Evolutionary conservation across 2,329 filamentous ascomycete genomes (phyloP), one percentile per base, ranked within the genome.

Genomic region (Penicillium decumbens): DNA sequence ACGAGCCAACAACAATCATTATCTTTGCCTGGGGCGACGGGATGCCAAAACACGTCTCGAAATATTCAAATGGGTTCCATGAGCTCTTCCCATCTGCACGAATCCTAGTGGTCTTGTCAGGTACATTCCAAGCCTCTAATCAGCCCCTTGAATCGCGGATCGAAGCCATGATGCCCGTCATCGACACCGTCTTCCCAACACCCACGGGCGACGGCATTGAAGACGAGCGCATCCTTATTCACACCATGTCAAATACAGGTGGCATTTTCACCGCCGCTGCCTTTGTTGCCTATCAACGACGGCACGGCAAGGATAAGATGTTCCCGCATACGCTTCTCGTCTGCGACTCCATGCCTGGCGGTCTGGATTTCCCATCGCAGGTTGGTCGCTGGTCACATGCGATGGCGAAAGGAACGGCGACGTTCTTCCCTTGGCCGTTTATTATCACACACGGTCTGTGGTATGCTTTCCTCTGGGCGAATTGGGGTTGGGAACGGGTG

Each of bases 21-120:
- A 70, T 83, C 51, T 82, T 76, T 62, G 75, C 78, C 58, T 83
- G 79, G 80, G 79, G 80, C 45, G 80, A 83, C 53, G 78, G 76
- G 20, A 65, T 69, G 10, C 75, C 79, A 2, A 79, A 77, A 53
- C 75, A 83, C 60, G 72, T 82, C 25, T 67, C 70, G 49, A 83
- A 83, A 61, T 83, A 82, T 57, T 70, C 75, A 12, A 72, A 76
- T 10, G 77, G 76, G 25, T 82, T 78, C 64, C 72, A 72, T 35
- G 58, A 64, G 10, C 72, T 81, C 0, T 83, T 72, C 57, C 80
- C 80, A 0, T 57, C 66, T 23, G 72, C 80, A 4, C 70, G 72
- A 33, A 76, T 81, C 48, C 66, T 82, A 27, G 71, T 80, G 30
- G 67, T 80, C 10, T 71, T 81, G 24, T 77, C 75, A 2, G 72